Conservation (phyloP, 1,139 yeast genomes). For the Yamadazyma kanchanaburiensis region DNA sequence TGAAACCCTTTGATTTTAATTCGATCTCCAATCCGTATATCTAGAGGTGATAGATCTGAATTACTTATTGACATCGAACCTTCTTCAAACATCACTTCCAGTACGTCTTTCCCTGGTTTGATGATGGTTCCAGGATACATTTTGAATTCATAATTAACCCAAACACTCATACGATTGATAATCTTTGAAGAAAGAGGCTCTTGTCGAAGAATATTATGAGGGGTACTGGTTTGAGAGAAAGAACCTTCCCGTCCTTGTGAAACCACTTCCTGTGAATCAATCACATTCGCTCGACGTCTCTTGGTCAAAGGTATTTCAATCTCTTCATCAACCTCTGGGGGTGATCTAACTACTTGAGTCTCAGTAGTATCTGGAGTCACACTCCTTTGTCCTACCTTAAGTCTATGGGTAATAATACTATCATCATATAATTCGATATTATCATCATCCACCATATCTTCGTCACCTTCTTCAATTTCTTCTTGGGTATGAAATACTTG, state of each 20-base stretch:
- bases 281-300: slow-evolving; percentile 5
- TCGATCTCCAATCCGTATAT: slow-evolving; percentile 35
- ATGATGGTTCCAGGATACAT: slow-evolving; percentile 30
- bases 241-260: not conserved
- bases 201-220: slow-evolving; percentile 12
- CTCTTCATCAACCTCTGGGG: slow-evolving; percentile 13
- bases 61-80: slow-evolving; percentile 27
- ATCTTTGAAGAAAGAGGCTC: no score
- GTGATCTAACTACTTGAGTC: slow-evolving; percentile 3
- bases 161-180: no score
- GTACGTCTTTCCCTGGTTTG: slow-evolving; percentile 18
- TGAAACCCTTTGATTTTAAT: slow-evolving; percentile 15
- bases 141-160: slow-evolving; percentile 36
- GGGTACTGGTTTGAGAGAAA: slow-evolving; percentile 1
- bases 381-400: slow-evolving; percentile 2
- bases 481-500: slow-evolving; percentile 18
- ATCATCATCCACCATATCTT: slow-evolving; percentile 18
- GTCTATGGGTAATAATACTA: slow-evolving; percentile 12
- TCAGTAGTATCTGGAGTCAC: slow-evolving; percentile 9
- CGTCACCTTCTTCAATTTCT: slow-evolving; percentile 8
- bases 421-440: slow-evolving; percentile 11
- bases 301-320: slow-evolving; percentile 7
- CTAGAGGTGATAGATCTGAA: slow-evolving; percentile 28
- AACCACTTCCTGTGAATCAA: slow-evolving; percentile 4
- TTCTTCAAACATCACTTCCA: slow-evolving; percentile 33